Percentiles rank a stretch among this genome's conserved stretches.
These are phyloP conservation scores for Taxawa tesnikishii DNA, from an alignment of 2,329 filamentous ascomycete genomes.

Conservation along the genomic window DNA sequence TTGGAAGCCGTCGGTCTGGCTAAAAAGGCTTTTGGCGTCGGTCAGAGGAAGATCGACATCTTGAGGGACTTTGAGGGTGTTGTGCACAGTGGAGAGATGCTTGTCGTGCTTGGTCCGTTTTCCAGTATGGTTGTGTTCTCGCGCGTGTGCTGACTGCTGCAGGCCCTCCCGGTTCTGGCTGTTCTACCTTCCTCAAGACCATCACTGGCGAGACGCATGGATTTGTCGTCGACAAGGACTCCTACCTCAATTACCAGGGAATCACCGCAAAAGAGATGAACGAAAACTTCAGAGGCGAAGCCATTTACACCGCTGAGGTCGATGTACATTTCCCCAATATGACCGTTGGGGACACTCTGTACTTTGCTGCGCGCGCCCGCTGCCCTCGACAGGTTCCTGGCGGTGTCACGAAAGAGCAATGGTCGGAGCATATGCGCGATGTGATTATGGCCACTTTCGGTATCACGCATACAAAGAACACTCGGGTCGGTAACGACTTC, in stretches of 20 bases:
- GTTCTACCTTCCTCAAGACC: slow-evolving; percentile 75
- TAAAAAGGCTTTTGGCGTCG: slow-evolving; percentile 20
- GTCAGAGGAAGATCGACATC: slow-evolving; percentile 40
- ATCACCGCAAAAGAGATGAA: slow-evolving; percentile 64
- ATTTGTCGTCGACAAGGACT: slow-evolving; percentile 56
- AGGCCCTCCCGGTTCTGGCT: slow-evolving; percentile 57
- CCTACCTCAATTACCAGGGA: slow-evolving; percentile 75
- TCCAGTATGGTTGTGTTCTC: too few species aligned
- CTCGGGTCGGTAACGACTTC: slow-evolving; percentile 62
- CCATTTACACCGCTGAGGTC: slow-evolving; percentile 76
- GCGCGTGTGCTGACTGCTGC: too few species aligned
- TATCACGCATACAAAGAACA: slow-evolving; percentile 61
- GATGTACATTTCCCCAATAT: slow-evolving; percentile 72
- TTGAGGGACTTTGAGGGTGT: slow-evolving; percentile 55
- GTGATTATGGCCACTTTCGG: slow-evolving; percentile 67
- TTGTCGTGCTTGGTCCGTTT: slow-evolving; percentile 62
- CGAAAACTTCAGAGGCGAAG: slow-evolving; percentile 66
- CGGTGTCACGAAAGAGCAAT: slow-evolving; percentile 42
- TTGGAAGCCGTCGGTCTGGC: slow-evolving; percentile 26
- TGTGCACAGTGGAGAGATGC: slow-evolving; percentile 60
- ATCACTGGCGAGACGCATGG: slow-evolving; percentile 75
- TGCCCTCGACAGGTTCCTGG: slow-evolving; percentile 50
- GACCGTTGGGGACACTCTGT: slow-evolving; percentile 66
- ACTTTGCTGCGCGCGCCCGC: slow-evolving; percentile 61
- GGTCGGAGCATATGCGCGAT: slow-evolving; percentile 53